Conservation (phyloP, 352 stramenopile genomes). For the Globisporangium nodosum region DNA sequence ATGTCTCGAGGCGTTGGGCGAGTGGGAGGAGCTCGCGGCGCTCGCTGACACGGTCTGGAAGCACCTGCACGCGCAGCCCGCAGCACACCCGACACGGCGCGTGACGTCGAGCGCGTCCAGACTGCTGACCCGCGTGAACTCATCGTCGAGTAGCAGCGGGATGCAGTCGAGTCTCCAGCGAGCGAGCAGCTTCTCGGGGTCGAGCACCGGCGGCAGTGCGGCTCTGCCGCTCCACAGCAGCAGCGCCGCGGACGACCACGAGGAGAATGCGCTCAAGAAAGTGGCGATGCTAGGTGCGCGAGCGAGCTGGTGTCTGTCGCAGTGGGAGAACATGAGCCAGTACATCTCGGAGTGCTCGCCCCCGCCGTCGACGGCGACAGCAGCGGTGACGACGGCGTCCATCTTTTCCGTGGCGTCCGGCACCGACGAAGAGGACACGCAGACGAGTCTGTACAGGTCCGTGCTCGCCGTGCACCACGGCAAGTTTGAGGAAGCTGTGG, state of each 20-base stretch:
- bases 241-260: conserved; percentile 27
- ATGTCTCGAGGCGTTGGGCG: conserved; percentile 94
- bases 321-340: conserved; percentile 80
- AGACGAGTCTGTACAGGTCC: conserved; percentile 68
- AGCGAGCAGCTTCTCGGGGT: conserved; percentile 29
- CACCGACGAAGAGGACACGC: conserved; percentile 21
- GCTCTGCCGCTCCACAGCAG: not conserved
- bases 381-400: not conserved
- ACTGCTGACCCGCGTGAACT: conserved; percentile 6
- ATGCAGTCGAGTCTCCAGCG: conserved; percentile 15
- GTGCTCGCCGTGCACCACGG: conserved; percentile 93
- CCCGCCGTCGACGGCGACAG: not conserved
- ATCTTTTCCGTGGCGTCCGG: conserved; percentile 7
- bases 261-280: conserved; percentile 45
- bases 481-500: conserved; percentile 89
- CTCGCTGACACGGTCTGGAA: conserved; percentile 75
- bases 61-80: conserved; percentile 22
- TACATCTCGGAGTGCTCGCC: conserved; percentile 55
- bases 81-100: conserved; percentile 3
- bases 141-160: conserved; percentile 7
- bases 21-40: conserved; percentile 93
- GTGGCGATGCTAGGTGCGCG: conserved; percentile 79
- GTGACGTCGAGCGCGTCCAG: conserved; percentile 6
- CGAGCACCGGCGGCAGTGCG: conserved; percentile 14
- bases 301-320: conserved; percentile 78